Evolutionary conservation across 2,329 filamentous ascomycete genomes (phyloP).

Genomic region (Aspergillus texensis): DNA sequence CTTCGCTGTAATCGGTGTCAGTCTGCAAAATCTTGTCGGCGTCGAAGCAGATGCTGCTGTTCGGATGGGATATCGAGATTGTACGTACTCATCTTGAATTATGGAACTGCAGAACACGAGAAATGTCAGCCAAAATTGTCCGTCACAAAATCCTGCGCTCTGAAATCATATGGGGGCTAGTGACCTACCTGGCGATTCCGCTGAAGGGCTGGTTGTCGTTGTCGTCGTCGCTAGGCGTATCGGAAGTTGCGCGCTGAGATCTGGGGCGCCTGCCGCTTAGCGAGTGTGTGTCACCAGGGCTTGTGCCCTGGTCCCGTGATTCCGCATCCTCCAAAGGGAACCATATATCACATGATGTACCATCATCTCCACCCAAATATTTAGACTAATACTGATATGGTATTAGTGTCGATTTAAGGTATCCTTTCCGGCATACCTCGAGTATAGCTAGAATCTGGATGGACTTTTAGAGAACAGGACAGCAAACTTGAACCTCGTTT

Average conservation of each 20-base stretch:
- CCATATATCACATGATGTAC: slow-evolving; percentile 15
- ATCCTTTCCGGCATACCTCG: background rate
- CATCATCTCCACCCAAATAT: background rate
- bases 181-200: slow-evolving; percentile 48
- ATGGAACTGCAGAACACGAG: slow-evolving; percentile 44
- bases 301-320: slow-evolving; percentile 37
- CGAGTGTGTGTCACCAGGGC: slow-evolving; percentile 45
- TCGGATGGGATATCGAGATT: slow-evolving; percentile 28
- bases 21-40: slow-evolving; percentile 36
- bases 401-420: background rate
- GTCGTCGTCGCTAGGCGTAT: slow-evolving; percentile 49
- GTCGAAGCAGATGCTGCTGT: slow-evolving; percentile 24
- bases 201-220: slow-evolving; percentile 50
- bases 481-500: too few species aligned
- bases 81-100: slow-evolving; percentile 62
- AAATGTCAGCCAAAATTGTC: slow-evolving; percentile 27
- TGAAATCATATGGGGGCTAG: slow-evolving; percentile 14
- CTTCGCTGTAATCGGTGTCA: slow-evolving; percentile 63
- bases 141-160: slow-evolving; percentile 1
- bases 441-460: background rate
- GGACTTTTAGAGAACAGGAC: background rate
- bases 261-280: slow-evolving; percentile 42
- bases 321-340: background rate
- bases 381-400: background rate
- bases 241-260: slow-evolving; percentile 40